Conservation (phyloP, 192 early-diverging fungal genomes). For the Chytriomyces sp. region DNA sequence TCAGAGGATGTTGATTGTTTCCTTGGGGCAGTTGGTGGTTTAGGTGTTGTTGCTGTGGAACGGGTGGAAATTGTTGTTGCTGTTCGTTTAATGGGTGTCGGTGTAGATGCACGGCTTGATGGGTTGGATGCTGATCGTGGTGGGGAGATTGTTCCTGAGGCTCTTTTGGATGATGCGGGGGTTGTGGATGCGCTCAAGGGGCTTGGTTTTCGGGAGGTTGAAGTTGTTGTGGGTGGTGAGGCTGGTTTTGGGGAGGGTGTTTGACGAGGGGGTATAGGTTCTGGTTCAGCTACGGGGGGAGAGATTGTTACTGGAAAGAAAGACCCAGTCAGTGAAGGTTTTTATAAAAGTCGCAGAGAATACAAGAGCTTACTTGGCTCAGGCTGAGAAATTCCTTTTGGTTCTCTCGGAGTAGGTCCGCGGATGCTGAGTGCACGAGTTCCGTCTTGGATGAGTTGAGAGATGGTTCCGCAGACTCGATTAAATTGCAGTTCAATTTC, state of each 20-base stretch:
- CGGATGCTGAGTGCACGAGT: slow-evolving; percentile 7
- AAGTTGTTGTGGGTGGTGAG: neutral
- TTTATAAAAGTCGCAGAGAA: no score
- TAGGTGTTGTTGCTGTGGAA: no score
- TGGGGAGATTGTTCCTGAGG: neutral
- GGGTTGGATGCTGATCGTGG: neutral
- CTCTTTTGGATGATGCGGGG: neutral
- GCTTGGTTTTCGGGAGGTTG: neutral
- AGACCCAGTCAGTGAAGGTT: no score
- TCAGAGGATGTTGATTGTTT: neutral
- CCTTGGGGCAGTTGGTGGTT: no score
- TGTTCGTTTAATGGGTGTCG: neutral
- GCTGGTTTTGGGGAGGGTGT: no score
- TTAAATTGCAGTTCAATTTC: slow-evolving; percentile 31
- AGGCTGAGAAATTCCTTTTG: no score
- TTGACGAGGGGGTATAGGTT: no score
- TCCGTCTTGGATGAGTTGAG: slow-evolving; percentile 43
- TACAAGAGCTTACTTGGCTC: no score
- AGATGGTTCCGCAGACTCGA: slow-evolving; percentile 41
- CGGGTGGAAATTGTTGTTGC: neutral
- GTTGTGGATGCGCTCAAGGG: neutral
- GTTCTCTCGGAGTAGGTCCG: no score
- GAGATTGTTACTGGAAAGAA: no score
- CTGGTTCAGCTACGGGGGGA: no score
- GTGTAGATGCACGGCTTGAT: neutral